These are phyloP conservation scores for Sporothrix pseudoabietina DNA, from an alignment of 2,329 filamentous ascomycete genomes.

Conservation along the genomic window DNA sequence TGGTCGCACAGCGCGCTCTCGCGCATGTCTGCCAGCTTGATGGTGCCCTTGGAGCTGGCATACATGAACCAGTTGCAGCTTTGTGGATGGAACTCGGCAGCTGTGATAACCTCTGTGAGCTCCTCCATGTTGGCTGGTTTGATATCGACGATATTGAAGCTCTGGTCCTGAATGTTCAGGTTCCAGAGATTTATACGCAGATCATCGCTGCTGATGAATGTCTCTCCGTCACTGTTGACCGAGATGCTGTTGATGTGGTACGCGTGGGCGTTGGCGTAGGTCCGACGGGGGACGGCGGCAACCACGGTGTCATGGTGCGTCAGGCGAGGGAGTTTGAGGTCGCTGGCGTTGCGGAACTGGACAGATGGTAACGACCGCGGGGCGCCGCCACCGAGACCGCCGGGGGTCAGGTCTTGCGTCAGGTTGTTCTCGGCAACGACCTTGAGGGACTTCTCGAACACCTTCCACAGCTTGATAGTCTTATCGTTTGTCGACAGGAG, in stretches of 20 bases:
- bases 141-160: constrained; percentile 99
- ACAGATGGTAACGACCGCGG: constrained; percentile 70
- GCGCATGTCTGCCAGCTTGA: constrained; percentile 98
- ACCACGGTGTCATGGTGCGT: constrained; percentile 99
- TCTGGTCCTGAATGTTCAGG: constrained; percentile 97
- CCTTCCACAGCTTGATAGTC: constrained; percentile 99
- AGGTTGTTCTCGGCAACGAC: constrained; percentile 99
- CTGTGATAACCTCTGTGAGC: constrained; percentile 96
- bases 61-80: constrained; percentile 99
- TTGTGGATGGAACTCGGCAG: constrained; percentile 92
- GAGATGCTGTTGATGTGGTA: constrained; percentile 99
- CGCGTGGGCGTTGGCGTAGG: constrained; percentile 96
- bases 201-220: constrained; percentile 98
- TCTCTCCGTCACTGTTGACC: constrained; percentile 99
- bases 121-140: constrained; percentile 99
- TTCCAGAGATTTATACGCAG: constrained; percentile 98
- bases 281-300: constrained; percentile 90
- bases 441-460: constrained; percentile 98
- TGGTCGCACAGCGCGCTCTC: constrained; percentile 95
- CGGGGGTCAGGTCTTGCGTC: constrained; percentile 87
- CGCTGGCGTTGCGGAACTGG: constrained; percentile 76
- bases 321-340: constrained; percentile 90
- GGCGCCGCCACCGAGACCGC: constrained; percentile 72
- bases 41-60: constrained; percentile 96
- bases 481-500: constrained; percentile 98